Evolutionary conservation across 2,329 filamentous ascomycete genomes (phyloP).

Genomic region (Colletotrichum truncatum): DNA sequence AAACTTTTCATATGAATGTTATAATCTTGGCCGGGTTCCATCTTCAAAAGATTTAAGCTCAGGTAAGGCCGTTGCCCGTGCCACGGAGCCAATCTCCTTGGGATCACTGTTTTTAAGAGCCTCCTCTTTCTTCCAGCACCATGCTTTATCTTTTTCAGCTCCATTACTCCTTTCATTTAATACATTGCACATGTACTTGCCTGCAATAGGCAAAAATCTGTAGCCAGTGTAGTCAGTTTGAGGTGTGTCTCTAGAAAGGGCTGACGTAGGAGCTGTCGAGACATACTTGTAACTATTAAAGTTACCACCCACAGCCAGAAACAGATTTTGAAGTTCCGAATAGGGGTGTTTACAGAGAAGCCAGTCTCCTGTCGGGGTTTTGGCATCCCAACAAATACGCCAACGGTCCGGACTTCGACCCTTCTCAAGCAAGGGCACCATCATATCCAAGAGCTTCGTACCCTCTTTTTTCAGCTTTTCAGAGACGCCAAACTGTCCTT

Average conservation of each 20-base stretch:
- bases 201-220: slow-evolving; percentile 7
- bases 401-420: neutral
- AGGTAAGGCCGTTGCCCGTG: neutral
- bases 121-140: slow-evolving; percentile 1
- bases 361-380: slow-evolving; percentile 14
- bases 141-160: neutral
- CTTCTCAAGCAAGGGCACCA: neutral
- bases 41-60: neutral
- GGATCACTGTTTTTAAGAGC: neutral
- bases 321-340: neutral
- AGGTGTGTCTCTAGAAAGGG: no score
- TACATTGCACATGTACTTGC: slow-evolving; percentile 6
- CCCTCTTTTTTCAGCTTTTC: neutral
- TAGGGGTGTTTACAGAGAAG: slow-evolving; percentile 6
- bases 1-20: no score
- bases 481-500: neutral
- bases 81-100: neutral
- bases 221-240: neutral
- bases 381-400: slow-evolving; percentile 17
- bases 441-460: neutral
- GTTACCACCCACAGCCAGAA: slow-evolving; percentile 9
- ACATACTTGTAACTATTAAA: slow-evolving; percentile 21
- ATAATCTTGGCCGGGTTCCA: no score
- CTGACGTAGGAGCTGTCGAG: no score
- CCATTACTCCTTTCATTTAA: neutral